Evolutionary conservation across 139 green algal genomes (phyloP).

Genomic region (Pleodorina starrii): DNA sequence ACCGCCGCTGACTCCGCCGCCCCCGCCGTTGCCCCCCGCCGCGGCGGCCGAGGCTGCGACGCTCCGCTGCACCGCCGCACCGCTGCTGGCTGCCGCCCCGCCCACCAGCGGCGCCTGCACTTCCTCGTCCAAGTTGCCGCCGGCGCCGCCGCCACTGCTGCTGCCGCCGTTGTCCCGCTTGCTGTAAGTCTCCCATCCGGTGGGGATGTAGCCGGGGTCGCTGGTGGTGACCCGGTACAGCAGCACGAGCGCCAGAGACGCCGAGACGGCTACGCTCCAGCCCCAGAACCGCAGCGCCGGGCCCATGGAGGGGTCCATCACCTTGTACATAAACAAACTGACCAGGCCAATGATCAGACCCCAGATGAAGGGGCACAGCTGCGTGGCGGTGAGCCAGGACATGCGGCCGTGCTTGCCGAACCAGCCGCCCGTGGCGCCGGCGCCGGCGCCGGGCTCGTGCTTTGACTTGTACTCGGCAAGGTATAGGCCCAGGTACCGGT

Average conservation of each 20-base stretch:
- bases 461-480: constrained; percentile 72
- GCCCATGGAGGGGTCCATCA: constrained; percentile 48
- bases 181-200: constrained; percentile 58
- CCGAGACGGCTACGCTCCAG: constrained; percentile 45
- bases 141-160: neutral
- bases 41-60: too few species aligned
- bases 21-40: neutral
- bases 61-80: neutral
- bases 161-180: constrained; percentile 28
- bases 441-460: constrained; percentile 31
- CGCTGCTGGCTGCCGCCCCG: neutral
- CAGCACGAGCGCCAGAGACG: constrained; percentile 68
- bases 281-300: constrained; percentile 15
- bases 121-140: neutral
- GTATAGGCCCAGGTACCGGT: constrained; percentile 85
- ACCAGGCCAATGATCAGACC: constrained; percentile 81
- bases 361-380: constrained; percentile 91
- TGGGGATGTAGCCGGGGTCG: constrained; percentile 87
- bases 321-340: constrained; percentile 75
- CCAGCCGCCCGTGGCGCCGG: constrained; percentile 46
- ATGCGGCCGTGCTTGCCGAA: constrained; percentile 71
- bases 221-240: constrained; percentile 84
- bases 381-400: constrained; percentile 69
- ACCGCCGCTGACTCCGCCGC: neutral
- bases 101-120: neutral